Conservation (phyloP, 345 rosid genomes). For the Salix exigua region DNA sequence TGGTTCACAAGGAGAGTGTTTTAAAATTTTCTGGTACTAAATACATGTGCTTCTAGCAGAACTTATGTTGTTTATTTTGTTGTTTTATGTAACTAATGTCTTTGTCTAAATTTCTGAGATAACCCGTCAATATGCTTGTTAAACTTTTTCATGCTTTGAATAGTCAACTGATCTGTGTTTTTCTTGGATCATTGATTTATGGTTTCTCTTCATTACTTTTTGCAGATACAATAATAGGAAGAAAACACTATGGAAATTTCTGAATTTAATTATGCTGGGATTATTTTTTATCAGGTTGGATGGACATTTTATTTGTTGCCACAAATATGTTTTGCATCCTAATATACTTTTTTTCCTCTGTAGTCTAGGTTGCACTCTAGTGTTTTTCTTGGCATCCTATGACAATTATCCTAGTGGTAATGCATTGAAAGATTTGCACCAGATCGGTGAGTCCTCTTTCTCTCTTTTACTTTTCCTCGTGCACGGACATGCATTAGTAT, state of each 20-base stretch:
- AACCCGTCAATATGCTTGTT: neutral
- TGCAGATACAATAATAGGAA: conserved; percentile 85
- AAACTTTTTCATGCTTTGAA: neutral
- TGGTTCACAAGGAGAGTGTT: neutral
- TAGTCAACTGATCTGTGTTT: neutral
- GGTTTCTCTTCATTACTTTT: conserved; percentile 14
- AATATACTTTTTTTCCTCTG: conserved; percentile 32
- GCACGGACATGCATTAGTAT: neutral
- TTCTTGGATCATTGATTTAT: neutral
- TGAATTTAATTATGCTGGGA: conserved; percentile 56
- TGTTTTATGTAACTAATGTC: neutral
- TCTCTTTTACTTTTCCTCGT: conserved; percentile 12
- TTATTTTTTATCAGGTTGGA: conserved; percentile 65
- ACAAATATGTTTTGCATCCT: conserved; percentile 1
- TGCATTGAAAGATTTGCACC: conserved; percentile 78
- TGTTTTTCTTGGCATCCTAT: conserved; percentile 79
- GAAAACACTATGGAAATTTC: conserved; percentile 70
- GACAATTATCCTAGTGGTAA: conserved; percentile 88
- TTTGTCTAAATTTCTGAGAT: neutral
- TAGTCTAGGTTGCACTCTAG: conserved; percentile 81
- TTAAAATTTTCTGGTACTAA: neutral
- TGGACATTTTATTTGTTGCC: conserved; percentile 3
- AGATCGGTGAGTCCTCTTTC: conserved; percentile 46
- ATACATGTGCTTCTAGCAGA: neutral
- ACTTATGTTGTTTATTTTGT: neutral